Conservation (phyloP, 2,329 filamentous ascomycete genomes). For the Penicillium janthinellum region DNA sequence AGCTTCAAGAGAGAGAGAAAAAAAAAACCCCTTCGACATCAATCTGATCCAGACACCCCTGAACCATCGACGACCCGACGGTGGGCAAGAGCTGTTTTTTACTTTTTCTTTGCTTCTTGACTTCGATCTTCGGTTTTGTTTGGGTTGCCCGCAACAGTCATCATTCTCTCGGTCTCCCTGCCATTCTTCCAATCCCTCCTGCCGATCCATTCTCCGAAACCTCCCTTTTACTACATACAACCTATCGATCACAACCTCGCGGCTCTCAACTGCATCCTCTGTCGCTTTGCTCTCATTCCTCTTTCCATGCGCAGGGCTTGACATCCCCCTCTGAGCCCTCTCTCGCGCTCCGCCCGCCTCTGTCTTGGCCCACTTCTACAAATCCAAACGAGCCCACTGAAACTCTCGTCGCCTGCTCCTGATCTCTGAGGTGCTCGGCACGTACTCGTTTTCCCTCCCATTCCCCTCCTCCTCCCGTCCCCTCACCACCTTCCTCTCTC, state of each 20-base stretch:
- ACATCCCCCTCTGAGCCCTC: conserved; percentile 7
- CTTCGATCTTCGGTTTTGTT: conserved; percentile 5
- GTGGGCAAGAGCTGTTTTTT: background rate
- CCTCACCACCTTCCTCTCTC: conserved; percentile 5
- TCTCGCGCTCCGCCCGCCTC: conserved; percentile 7
- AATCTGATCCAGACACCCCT: conserved; percentile 5
- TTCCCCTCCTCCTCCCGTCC: conserved; percentile 1
- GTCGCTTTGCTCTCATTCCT: conserved; percentile 14
- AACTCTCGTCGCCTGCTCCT: background rate
- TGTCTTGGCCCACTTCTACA: conserved; percentile 12
- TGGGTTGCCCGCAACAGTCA: background rate
- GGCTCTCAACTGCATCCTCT: background rate
- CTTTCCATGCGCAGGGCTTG: conserved; percentile 20
- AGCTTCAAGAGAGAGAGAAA: background rate
- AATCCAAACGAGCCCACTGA: background rate
- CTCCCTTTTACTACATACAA: conserved; percentile 7
- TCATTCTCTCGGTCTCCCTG: conserved; percentile 11
- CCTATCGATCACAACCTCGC: background rate
- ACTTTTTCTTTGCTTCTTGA: conserved; percentile 8
- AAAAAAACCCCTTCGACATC: conserved; percentile 6
- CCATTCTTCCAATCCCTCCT: conserved; percentile 39
- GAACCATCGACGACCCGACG: background rate
- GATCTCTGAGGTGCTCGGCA: conserved; percentile 26
- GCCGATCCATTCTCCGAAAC: conserved; percentile 40
- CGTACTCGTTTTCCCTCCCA: conserved; percentile 6